Evolutionary conservation across 23 red algal genomes (phyloP), one percentile per base, ranked within the genome.

Genomic region (Gracilariopsis chorda): DNA sequence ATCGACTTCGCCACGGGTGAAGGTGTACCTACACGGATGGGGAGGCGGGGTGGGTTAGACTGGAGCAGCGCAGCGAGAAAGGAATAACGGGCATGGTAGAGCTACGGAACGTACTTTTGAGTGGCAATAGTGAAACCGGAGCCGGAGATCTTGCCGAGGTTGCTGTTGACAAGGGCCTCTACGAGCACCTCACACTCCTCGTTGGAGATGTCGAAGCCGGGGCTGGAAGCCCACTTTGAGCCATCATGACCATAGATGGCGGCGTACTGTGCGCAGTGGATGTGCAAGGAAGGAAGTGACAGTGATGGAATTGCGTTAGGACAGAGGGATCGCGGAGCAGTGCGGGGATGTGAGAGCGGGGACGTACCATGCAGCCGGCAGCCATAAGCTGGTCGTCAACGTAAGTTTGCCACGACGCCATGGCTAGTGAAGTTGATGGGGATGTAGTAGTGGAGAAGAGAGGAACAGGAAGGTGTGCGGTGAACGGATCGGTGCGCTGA

Each of bases 241-340:
- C 91, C 95, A 77, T 98, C 95, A 61, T 92, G 84, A 17, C 91
- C 90, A 28, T 81, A 67, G 67, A 94, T 94, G n/a, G 85, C 83
- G 37, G 95, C 81, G 42, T 93, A 93, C 89, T 83, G 25, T 14
- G 48, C 44, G 7, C 3, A 6, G 12, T 24, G 28, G 12, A 21
- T 30, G 45, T 2, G 42, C 16, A 19, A 55, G 24, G 3, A 11
- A 30, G 51, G 42, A 77, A 47, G 48, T 2, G 86, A 61, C 69
- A 80, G 86, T 16, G 21, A 56, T 20, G 35, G 52, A 24, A 34
- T 19, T n/a, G 1, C 14, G 35, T 7, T 23, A 23, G 7, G 40
- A 42, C 2, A 12, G 67, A 4, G n/a, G 67, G 29, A 35, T n/a
- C 5, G 5, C 63, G 21, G 34, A 2, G 33, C 5, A 19, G 13